Evolutionary conservation across 2,329 filamentous ascomycete species (phyloP).

Genomic region (Fusarium sp.): DNA sequence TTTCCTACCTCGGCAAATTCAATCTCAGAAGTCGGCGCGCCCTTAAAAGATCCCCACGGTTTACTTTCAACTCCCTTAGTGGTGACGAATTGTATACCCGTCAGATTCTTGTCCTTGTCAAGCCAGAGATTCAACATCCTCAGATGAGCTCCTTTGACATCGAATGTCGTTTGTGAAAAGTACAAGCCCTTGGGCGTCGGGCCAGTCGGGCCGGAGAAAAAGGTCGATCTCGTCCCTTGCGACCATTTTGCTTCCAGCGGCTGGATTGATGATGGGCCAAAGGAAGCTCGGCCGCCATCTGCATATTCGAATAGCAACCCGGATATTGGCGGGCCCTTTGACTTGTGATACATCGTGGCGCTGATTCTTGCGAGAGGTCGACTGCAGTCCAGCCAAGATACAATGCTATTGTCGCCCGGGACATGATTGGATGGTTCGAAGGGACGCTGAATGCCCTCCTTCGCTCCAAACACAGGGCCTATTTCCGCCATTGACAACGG

Average conservation of each 20-base stretch:
- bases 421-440: neutral
- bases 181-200: neutral
- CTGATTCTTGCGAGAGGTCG: neutral
- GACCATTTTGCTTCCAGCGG: neutral
- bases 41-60: neutral
- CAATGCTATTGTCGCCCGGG: neutral
- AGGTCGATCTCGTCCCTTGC: neutral
- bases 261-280: neutral
- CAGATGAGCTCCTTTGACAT: neutral
- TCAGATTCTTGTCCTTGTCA: neutral
- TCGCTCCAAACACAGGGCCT: neutral
- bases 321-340: neutral
- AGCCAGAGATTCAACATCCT: neutral
- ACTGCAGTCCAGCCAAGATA: neutral
- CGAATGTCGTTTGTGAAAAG: neutral
- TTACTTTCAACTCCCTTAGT: neutral
- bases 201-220: no score
- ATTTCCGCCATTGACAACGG: neutral
- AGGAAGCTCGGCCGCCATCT: neutral
- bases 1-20: neutral
- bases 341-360: neutral
- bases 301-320: neutral
- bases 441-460: neutral
- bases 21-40: neutral
- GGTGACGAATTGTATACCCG: neutral